phyloP scores from a whole-genome alignment of 768 basidiomycete genomes.

The Rossbeevera mucosa region DNA sequence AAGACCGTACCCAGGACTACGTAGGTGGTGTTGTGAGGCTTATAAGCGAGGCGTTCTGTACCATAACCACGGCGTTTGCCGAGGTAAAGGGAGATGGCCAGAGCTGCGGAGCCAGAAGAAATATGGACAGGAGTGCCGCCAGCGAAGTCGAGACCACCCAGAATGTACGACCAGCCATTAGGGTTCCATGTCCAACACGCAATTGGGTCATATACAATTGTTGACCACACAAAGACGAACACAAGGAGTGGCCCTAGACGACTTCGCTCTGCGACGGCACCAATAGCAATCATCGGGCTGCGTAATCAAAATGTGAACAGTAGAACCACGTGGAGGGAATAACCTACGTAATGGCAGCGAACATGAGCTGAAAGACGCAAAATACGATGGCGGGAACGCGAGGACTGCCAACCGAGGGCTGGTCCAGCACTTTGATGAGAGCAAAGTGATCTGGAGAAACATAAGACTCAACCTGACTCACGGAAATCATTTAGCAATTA shows the following conservation, averaged over 20 bases:
- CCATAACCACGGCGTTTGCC: slow-evolving; percentile 91
- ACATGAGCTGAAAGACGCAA: slow-evolving; percentile 86
- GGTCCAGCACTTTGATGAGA: slow-evolving; percentile 69
- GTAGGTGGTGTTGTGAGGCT: slow-evolving; percentile 89
- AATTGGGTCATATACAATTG: slow-evolving; percentile 88
- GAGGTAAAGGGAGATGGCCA: slow-evolving; percentile 87
- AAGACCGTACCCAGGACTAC: slow-evolving; percentile 91
- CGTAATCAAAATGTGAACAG: slow-evolving; percentile 13
- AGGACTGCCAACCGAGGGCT: slow-evolving; percentile 67
- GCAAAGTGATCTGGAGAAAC: slow-evolving; percentile 68
- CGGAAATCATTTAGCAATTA: slow-evolving; percentile 31
- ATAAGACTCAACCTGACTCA: neutral
- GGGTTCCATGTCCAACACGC: slow-evolving; percentile 96
- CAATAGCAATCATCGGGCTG: slow-evolving; percentile 83
- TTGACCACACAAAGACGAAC: slow-evolving; percentile 89
- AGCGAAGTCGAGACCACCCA: slow-evolving; percentile 89
- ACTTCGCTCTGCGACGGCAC: slow-evolving; percentile 87
- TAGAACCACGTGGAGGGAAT: neutral
- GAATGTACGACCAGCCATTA: slow-evolving; percentile 66
- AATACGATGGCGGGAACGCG: slow-evolving; percentile 73
- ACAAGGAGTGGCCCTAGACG: slow-evolving; percentile 82
- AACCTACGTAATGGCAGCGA: slow-evolving; percentile 79
- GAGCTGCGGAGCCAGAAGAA: slow-evolving; percentile 84
- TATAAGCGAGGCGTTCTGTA: slow-evolving; percentile 86
- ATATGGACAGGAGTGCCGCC: slow-evolving; percentile 98